Conservation (phyloP, 169 alveolate genomes). For the Plasmodium knowlesi region DNA sequence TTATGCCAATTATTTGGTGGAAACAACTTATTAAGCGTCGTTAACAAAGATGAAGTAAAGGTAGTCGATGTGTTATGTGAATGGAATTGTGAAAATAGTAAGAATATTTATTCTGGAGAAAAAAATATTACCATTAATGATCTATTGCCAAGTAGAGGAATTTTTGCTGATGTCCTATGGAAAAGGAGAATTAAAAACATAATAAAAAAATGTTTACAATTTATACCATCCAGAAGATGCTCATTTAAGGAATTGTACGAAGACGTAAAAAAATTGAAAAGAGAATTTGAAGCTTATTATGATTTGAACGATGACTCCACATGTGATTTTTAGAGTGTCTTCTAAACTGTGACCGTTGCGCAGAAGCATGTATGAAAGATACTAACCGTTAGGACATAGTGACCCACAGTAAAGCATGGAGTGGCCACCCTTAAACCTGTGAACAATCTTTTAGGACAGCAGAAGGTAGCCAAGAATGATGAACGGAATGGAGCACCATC, state of each 20-base stretch:
- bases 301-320: background rate
- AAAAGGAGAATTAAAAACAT: slow-evolving; percentile 53
- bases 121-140: slow-evolving; percentile 71
- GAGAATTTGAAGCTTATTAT: slow-evolving; percentile 33
- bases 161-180: slow-evolving; percentile 79
- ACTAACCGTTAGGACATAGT: background rate
- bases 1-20: slow-evolving; percentile 82
- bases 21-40: slow-evolving; percentile 76
- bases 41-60: slow-evolving; percentile 76
- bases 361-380: background rate
- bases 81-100: slow-evolving; percentile 78
- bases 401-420: background rate
- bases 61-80: slow-evolving; percentile 82
- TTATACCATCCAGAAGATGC: slow-evolving; percentile 79
- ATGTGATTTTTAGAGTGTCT: background rate
- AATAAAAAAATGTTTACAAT: slow-evolving; percentile 75
- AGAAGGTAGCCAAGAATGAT: background rate
- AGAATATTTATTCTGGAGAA: slow-evolving; percentile 67
- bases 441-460: background rate
- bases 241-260: slow-evolving; percentile 61
- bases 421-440: background rate
- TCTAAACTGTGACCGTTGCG: background rate
- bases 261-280: slow-evolving; percentile 45
- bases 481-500: background rate
- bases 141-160: slow-evolving; percentile 77